Evolutionary conservation across 2,329 filamentous ascomycete species (phyloP).

Genomic region (Trichoderma breve): DNA sequence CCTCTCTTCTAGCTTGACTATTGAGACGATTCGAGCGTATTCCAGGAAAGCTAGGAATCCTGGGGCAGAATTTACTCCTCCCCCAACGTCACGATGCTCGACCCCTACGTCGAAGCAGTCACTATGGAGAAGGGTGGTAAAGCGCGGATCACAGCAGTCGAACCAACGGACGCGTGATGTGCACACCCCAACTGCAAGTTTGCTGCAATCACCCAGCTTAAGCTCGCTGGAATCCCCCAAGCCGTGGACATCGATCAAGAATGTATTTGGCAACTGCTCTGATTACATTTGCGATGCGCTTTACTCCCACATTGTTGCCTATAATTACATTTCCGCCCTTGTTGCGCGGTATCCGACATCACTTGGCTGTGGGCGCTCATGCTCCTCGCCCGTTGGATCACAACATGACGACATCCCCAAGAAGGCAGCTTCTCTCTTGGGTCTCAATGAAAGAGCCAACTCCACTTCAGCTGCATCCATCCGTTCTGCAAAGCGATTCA

Average conservation of each 20-base stretch:
- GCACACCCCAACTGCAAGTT: slow-evolving; percentile 9
- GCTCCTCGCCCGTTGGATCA: slow-evolving; percentile 24
- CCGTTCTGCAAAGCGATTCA: slow-evolving; percentile 29
- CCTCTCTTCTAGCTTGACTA: slow-evolving; percentile 51
- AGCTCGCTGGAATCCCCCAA: slow-evolving; percentile 27
- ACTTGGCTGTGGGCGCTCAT: slow-evolving; percentile 18
- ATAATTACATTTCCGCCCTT: slow-evolving; percentile 53
- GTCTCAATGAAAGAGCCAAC: slow-evolving; percentile 37
- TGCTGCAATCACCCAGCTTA: slow-evolving; percentile 22
- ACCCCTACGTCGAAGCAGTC: slow-evolving; percentile 29
- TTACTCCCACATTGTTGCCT: slow-evolving; percentile 58
- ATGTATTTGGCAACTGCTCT: slow-evolving; percentile 52
- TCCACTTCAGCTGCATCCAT: slow-evolving; percentile 25
- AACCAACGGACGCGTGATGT: slow-evolving; percentile 2
- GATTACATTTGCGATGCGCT: slow-evolving; percentile 58
- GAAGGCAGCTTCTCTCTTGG: slow-evolving; percentile 53
- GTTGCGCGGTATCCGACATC: slow-evolving; percentile 28
- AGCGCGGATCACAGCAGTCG: background rate
- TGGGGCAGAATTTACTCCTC: slow-evolving; percentile 27
- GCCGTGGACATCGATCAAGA: slow-evolving; percentile 47
- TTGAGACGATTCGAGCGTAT: slow-evolving; percentile 58
- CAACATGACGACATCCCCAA: slow-evolving; percentile 43
- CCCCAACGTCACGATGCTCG: slow-evolving; percentile 23
- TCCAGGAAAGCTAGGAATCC: slow-evolving; percentile 52
- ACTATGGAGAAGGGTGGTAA: slow-evolving; percentile 39